phyloP scores from a whole-genome alignment of 208 protist species.

The Trypanosoma grayi region DNA sequence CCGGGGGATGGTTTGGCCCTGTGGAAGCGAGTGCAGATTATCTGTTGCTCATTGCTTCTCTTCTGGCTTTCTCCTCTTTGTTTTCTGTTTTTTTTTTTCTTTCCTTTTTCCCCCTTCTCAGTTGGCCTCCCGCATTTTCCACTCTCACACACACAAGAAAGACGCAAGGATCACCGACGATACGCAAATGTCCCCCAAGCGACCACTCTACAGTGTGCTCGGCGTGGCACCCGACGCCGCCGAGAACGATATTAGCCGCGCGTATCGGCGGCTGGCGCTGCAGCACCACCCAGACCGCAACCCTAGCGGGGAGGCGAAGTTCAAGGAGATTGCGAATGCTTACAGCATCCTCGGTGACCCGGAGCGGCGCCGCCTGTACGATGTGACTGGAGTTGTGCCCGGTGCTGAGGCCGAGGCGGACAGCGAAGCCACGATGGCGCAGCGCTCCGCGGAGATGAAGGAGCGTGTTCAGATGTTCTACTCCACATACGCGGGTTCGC shows the following conservation, averaged over 20 bases:
- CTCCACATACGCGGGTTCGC: constrained; percentile 60
- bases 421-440: constrained; percentile 21
- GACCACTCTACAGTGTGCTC: constrained; percentile 58
- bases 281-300: constrained; percentile 90
- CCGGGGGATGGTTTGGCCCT: too few relatives aligned
- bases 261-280: constrained; percentile 74
- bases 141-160: not conserved
- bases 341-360: constrained; percentile 96
- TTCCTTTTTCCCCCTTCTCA: not conserved
- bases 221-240: constrained; percentile 44
- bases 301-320: constrained; percentile 74
- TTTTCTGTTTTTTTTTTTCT: constrained; percentile 8
- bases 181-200: constrained; percentile 20
- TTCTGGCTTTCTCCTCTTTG: constrained; percentile 2
- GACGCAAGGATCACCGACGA: too few relatives aligned
- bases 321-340: constrained; percentile 92
- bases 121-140: not conserved
- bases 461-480: constrained; percentile 72
- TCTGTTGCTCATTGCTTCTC: constrained; percentile 7
- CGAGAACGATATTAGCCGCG: constrained; percentile 47
- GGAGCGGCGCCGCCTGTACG: constrained; percentile 96
- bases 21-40: not conserved
- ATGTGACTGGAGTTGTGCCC: constrained; percentile 73
- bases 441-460: constrained; percentile 70
- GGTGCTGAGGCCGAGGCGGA: constrained; percentile 19